Percentiles rank a stretch among this genome's conserved stretches.
Evolutionary conservation across 148 eudicot genomes (phyloP).

Genomic region (Nyssa sinensis): DNA sequence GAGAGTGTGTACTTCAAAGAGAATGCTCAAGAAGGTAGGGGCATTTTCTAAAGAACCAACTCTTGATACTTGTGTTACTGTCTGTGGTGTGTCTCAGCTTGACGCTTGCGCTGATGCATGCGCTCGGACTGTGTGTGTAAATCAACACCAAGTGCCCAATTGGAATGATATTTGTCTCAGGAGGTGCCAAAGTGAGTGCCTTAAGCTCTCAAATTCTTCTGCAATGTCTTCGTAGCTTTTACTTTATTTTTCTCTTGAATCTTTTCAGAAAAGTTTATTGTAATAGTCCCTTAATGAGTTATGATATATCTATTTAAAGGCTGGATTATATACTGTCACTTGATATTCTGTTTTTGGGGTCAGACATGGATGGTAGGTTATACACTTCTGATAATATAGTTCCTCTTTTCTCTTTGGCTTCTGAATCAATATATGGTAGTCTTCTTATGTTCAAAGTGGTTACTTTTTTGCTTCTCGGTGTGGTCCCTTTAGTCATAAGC

Average conservation of each 20-base stretch:
- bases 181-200: conserved; percentile 34
- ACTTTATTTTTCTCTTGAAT: neutral
- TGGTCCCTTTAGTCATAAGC: neutral
- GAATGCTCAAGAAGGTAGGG: conserved; percentile 32
- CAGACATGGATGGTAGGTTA: neutral
- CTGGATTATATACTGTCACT: neutral
- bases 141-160: conserved; percentile 29
- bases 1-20: conserved; percentile 30
- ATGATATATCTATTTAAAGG: neutral
- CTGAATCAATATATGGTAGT: too few relatives aligned
- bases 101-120: conserved; percentile 33
- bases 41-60: conserved; percentile 25
- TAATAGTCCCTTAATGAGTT: neutral
- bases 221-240: neutral
- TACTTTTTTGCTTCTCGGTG: neutral
- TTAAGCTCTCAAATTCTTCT: conserved; percentile 16
- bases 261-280: neutral
- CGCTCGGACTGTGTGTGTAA: conserved; percentile 29
- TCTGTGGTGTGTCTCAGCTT: conserved; percentile 28
- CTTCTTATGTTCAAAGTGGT: neutral
- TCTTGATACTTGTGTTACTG: conserved; percentile 27
- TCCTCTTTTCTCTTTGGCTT: neutral
- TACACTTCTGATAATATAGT: neutral
- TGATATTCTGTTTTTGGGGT: neutral
- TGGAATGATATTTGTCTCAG: conserved; percentile 32